Evolutionary conservation across 331 rosid species (phyloP), one percentile per base, ranked within the genome.

Genomic region (Erythrophleum ivorense): DNA sequence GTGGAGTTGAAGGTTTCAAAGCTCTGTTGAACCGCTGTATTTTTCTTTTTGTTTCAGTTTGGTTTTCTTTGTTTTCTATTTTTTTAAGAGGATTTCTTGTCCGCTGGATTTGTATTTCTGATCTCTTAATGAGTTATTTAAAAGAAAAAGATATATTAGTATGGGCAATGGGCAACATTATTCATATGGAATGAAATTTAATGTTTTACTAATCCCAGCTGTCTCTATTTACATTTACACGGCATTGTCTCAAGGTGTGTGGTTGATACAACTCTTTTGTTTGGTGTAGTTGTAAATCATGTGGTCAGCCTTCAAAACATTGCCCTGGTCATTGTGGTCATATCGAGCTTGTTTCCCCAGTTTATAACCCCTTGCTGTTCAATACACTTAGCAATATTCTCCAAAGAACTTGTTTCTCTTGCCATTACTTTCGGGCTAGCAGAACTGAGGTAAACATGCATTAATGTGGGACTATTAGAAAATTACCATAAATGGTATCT

Each of bases 281-380:
- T 91, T 40, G 71, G 65, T 89, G 97, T 90, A 95, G 99, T 75
- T 95, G 99, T 78, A 84, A 75, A 80, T 73, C 94, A 13, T 93
- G 98, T 80, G 94, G 91, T 33, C 92, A 91, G 82, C 75, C 76
- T 34, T 67, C 88, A 62, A 77, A 54, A 65, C 64, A 55, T 48
- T 93, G 99, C 75, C 90, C 90, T 0, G 99, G 99, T 59, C 99
- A 95, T 89, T 95, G 85, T 78, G 99, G 99, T 64, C 97, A 90
- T 79, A 86, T 95, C 72, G 99, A 93, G 36, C 92, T 95, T 1
- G 88, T 90, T 80, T 80, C 81, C 19, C 89, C 97, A 0, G 80
- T 80, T 21, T 93, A 92, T 85, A 95, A 93, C 74, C 99, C 99
- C 31, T 69, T 93, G 89, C 84, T 93, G 78, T 89, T 93, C 88